Conservation (phyloP, 495 filamentous ascomycete species). For the Penicillium egyptiacum region DNA sequence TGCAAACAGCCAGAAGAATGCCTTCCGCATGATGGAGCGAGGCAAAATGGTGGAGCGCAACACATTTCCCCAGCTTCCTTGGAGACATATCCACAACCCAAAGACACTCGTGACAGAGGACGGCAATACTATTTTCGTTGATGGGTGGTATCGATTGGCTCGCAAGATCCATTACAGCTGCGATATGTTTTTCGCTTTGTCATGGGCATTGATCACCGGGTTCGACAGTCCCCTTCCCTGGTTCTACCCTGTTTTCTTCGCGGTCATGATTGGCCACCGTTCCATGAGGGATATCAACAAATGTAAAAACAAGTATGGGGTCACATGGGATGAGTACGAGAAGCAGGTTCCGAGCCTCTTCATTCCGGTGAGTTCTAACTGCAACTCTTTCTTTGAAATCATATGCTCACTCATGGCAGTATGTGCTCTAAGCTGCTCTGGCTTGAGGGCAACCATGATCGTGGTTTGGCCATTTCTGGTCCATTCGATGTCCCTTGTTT, state of each 20-base stretch:
- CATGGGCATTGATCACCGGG: conserved; percentile 61
- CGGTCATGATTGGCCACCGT: conserved; percentile 56
- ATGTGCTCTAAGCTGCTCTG: background rate
- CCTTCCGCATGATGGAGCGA: conserved; percentile 77
- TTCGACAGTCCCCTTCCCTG: conserved; percentile 43
- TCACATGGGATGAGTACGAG: conserved; percentile 85
- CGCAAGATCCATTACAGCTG: conserved; percentile 92
- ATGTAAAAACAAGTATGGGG: conserved; percentile 65
- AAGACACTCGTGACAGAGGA: conserved; percentile 69
- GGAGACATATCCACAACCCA: conserved; percentile 74
- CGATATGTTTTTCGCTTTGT: conserved; percentile 75
- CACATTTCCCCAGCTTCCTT: conserved; percentile 86
- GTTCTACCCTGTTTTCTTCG: conserved; percentile 9
- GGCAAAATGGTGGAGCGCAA: conserved; percentile 68
- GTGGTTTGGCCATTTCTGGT: background rate
- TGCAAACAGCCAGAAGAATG: conserved; percentile 89
- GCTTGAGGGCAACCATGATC: background rate
- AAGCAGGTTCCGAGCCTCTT: conserved; percentile 81
- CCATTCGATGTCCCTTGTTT: background rate
- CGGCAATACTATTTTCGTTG: conserved; percentile 75
- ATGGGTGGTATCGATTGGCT: conserved; percentile 87
- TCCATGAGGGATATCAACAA: conserved; percentile 66
- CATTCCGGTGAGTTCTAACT: conserved; percentile 72
- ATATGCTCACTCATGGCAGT: conserved; percentile 1
- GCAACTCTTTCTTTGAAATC: background rate